Evolutionary conservation across 805 yeast genomes (phyloP), one percentile per base, ranked within the genome.

Genomic region (Saccharomycopsis oosterbeekiorum): DNA sequence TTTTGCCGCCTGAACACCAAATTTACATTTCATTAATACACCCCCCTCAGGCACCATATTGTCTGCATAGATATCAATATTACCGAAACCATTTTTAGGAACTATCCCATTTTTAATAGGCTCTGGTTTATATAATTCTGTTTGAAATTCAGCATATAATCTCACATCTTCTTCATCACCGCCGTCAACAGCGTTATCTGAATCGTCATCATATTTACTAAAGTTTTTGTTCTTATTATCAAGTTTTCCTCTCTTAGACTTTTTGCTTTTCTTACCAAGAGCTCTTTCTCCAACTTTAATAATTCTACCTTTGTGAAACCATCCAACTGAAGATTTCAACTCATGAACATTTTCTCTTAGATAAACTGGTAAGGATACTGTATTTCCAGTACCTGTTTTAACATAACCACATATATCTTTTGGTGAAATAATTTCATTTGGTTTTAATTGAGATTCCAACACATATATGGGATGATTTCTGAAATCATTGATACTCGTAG

Each of bases 41-140:
- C 89, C 96, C 24, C 93, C 92, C 17, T 74, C 78, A 0, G 99
- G 99, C 1, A 93, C 74, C 98, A 93, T 93, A 53, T 83, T 75
- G 0, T 85, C 81, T 0, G 80, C 80, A 71, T 88, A 93, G 1
- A 91, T 72, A 67, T 93, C 98, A 57, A 93, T 81, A 65, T 93
- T 91, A 0, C 96, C 96, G 70, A 76, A 93, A 1, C 85, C 84
- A 69, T 90, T 90, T 66, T 84, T 86, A 2, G 86, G 84, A 8
- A 93, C 81, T 41, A 75, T 74, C 0, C 97, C 97, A 67, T 86
- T 78, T 0, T 83, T 80, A 0, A 77, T 74, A 0, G 86, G 81
- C 0, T 85, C 86, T 0, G 98, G 92, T 1, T 74, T 73, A 67
- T 80, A 91, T 8, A 80, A 58, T 57, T 84, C 86, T 0, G 97